These are phyloP conservation scores for Neurospora terricola DNA, from an alignment of 495 filamentous ascomycete genomes.

Conservation along the genomic window DNA sequence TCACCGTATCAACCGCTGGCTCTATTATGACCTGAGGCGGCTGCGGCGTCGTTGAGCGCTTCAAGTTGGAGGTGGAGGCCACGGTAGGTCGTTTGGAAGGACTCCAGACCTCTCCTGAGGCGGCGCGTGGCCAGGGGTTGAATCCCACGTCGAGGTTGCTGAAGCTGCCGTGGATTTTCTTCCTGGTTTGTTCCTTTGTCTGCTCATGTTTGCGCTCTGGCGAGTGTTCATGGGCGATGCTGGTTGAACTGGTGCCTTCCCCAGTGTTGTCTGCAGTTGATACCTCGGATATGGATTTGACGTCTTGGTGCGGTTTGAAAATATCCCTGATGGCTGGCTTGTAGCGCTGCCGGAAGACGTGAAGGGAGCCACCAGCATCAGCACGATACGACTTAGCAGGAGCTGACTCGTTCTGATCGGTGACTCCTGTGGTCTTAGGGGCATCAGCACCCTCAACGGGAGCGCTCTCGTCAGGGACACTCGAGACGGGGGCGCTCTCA, in stretches of 20 bases:
- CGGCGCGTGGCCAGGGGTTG: conserved; percentile 5
- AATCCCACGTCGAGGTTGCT: conserved; percentile 1
- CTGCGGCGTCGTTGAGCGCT: background rate
- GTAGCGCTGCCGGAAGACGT: background rate
- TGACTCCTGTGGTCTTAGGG: background rate
- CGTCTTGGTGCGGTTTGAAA: background rate
- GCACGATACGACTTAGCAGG: background rate
- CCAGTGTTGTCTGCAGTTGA: background rate
- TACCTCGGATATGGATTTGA: background rate
- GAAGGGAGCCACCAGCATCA: background rate
- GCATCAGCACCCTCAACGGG: background rate
- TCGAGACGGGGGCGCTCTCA: background rate
- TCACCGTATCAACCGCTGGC: background rate
- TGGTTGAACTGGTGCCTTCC: background rate
- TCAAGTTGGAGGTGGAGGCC: background rate
- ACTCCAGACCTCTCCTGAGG: background rate
- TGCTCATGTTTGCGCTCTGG: background rate
- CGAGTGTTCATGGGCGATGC: background rate
- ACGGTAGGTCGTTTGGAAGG: background rate
- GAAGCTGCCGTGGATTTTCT: conserved; percentile 3
- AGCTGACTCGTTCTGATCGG: background rate
- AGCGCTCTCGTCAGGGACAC: background rate
- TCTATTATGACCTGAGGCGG: background rate
- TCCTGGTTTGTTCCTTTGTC: background rate
- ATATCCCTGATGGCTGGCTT: background rate